These are phyloP conservation scores for Ceratobasidium theobromae DNA, from an alignment of 1,284 basidiomycete genomes.

Conservation along the genomic window DNA sequence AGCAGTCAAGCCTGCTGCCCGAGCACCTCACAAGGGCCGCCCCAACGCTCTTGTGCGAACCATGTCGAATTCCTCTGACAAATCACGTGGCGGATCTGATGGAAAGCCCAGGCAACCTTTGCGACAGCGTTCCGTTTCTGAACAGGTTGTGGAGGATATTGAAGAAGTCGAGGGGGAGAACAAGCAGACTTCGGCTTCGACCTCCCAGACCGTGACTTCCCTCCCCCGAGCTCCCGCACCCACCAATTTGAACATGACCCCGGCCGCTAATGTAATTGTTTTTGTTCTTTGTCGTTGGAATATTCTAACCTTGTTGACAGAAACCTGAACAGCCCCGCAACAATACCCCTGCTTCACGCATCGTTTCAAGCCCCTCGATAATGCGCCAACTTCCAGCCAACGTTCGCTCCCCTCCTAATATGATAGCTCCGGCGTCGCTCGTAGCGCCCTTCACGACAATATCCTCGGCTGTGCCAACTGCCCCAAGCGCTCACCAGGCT, in stretches of 20 bases:
- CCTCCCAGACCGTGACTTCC: constrained; percentile 22
- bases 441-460: constrained; percentile 26
- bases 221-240: not conserved
- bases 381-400: not conserved
- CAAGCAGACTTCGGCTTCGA: constrained; percentile 25
- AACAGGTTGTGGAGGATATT: constrained; percentile 15
- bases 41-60: constrained; percentile 15
- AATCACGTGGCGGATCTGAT: not conserved
- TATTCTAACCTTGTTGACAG: not conserved
- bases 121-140: constrained; percentile 18
- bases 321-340: not conserved
- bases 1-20: constrained; percentile 11
- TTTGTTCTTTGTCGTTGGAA: not conserved
- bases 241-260: constrained; percentile 10
- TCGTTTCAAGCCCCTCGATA: not conserved
- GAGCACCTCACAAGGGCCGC: constrained; percentile 13
- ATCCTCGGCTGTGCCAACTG: not conserved
- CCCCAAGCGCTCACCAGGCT: not conserved
- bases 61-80: constrained; percentile 21
- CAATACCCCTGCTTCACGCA: not conserved
- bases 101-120: constrained; percentile 1
- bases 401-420: constrained; percentile 17
- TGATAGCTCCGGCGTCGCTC: constrained; percentile 9
- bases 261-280: constrained; percentile 4
- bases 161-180: constrained; percentile 7